phyloP scores from a whole-genome alignment of 768 basidiomycete genomes.

The Hypsizygus marmoreus region DNA sequence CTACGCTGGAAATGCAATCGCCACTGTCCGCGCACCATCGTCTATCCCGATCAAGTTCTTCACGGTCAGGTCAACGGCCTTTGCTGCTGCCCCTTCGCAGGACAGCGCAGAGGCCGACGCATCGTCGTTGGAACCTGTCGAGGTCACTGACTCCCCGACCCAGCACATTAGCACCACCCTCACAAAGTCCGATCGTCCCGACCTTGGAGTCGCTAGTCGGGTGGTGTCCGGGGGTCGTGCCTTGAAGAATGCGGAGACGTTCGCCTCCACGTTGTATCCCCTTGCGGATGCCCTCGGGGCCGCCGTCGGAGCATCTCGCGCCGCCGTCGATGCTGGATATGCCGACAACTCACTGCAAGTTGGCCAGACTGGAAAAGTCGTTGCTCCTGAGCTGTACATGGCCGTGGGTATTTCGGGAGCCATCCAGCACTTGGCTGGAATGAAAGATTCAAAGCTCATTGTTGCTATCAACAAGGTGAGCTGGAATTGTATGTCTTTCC shows the following conservation, averaged over 20 bases:
- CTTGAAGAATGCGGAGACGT: conserved; percentile 93
- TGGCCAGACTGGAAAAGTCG: conserved; percentile 99
- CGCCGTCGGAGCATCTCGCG: conserved; percentile 96
- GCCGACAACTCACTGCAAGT: conserved; percentile 98
- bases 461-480: conserved; percentile 95
- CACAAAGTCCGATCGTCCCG: conserved; percentile 90
- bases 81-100: conserved; percentile 63
- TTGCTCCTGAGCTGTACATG: conserved; percentile 95
- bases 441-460: conserved; percentile 99
- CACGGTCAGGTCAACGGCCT: conserved; percentile 91
- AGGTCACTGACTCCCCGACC: conserved; percentile 57
- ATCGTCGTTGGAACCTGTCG: conserved; percentile 63
- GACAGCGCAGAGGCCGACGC: conserved; percentile 58
- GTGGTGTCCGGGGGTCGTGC: conserved; percentile 96
- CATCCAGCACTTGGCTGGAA: conserved; percentile 98
- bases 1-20: conserved; percentile 97
- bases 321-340: conserved; percentile 97
- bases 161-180: conserved; percentile 74
- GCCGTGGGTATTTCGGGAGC: conserved; percentile 98
- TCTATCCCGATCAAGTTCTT: conserved; percentile 87
- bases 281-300: conserved; percentile 93
- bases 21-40: conserved; percentile 82
- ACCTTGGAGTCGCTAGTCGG: conserved; percentile 82
- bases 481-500: neutral
- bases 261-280: conserved; percentile 82